Evolutionary conservation across 495 filamentous ascomycete genomes (phyloP).

Genomic region (Aspergillus campestris): DNA sequence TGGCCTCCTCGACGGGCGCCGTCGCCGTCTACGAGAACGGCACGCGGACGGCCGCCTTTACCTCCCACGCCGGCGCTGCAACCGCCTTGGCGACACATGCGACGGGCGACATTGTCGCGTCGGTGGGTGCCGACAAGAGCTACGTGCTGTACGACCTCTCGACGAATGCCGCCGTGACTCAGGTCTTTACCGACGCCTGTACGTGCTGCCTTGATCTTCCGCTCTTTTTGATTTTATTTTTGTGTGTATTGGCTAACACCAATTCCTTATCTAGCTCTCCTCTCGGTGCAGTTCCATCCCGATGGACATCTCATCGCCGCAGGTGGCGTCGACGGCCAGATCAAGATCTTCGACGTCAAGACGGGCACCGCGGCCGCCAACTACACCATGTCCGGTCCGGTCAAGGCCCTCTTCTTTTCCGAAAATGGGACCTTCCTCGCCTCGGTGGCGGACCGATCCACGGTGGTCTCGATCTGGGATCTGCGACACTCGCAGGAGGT

Average conservation of each 20-base stretch:
- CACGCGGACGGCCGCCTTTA: conserved; percentile 53
- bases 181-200: conserved; percentile 77
- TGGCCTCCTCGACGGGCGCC: conserved; percentile 65
- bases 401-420: conserved; percentile 75
- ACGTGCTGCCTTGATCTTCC: conserved; percentile 24
- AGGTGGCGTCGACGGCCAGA: conserved; percentile 64
- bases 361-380: conserved; percentile 59
- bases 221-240: conserved; percentile 5
- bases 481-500: conserved; percentile 70
- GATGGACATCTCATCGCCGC: conserved; percentile 90
- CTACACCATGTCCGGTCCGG: conserved; percentile 57
- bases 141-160: conserved; percentile 83
- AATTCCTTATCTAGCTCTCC: conserved; percentile 48
- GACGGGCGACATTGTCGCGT: conserved; percentile 75
- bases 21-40: conserved; percentile 73
- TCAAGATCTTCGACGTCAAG: conserved; percentile 81
- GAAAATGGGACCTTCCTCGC: conserved; percentile 98
- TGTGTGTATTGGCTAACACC: neutral
- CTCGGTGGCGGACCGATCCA: conserved; percentile 60
- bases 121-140: conserved; percentile 86
- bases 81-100: conserved; percentile 76
- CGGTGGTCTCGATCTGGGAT: conserved; percentile 78
- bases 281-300: conserved; percentile 80
- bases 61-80: conserved; percentile 70
- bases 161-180: conserved; percentile 54